Evolutionary conservation across 2,329 filamentous ascomycete species (phyloP).

Genomic region (Neobulgaria alba): DNA sequence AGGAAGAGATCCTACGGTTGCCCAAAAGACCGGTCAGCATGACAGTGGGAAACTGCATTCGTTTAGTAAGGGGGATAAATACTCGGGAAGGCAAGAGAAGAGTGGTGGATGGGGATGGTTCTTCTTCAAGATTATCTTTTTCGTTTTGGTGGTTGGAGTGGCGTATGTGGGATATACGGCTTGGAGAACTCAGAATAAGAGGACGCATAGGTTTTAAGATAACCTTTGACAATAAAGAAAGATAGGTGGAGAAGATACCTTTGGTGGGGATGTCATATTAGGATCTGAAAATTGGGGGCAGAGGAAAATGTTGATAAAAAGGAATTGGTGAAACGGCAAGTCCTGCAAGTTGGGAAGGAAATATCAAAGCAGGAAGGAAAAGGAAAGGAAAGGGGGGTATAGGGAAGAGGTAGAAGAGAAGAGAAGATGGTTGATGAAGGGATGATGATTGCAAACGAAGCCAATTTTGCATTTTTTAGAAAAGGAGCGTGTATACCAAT

Average conservation of each 20-base stretch:
- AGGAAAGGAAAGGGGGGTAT: too few species aligned
- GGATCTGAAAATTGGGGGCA: too few species aligned
- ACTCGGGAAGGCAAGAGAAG: slow-evolving; percentile 15
- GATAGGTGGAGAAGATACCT: slow-evolving; percentile 3
- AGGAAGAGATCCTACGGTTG: slow-evolving; percentile 42
- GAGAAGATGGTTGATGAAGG: too few species aligned
- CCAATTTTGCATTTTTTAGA: too few species aligned
- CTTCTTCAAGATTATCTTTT: slow-evolving; percentile 74
- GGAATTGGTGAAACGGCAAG: too few species aligned
- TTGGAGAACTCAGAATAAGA: slow-evolving; percentile 49
- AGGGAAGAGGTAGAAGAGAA: too few species aligned
- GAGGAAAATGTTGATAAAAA: too few species aligned
- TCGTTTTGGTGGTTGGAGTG: slow-evolving; percentile 60
- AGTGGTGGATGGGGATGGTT: slow-evolving; percentile 58
- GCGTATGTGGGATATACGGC: slow-evolving; percentile 80
- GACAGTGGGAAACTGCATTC: background rate
- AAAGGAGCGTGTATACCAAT: too few species aligned
- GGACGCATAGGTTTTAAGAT: slow-evolving; percentile 27
- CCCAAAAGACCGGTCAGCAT: slow-evolving; percentile 6
- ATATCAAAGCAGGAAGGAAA: too few species aligned
- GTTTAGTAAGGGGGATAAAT: slow-evolving; percentile 14
- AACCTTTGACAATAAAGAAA: background rate
- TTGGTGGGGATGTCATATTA: slow-evolving; percentile 7
- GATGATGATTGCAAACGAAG: too few species aligned
- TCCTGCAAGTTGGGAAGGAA: too few species aligned